Percentiles rank a stretch among this genome's conserved stretches.
Conservation (phyloP, 1,139 yeast genomes). For the Starmera stellimalicola region DNA sequence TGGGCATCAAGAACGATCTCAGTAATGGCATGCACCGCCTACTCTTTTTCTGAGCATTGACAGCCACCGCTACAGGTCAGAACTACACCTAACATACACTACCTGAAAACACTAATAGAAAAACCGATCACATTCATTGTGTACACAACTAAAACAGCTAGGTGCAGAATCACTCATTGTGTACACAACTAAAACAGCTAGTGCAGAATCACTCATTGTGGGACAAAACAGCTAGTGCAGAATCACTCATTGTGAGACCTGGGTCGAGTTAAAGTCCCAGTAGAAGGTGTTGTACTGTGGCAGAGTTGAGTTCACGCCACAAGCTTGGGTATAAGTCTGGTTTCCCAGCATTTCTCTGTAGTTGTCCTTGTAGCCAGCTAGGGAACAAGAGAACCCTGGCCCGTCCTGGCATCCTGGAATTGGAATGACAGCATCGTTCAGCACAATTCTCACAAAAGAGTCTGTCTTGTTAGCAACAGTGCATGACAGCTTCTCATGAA, state of each 20-base stretch:
- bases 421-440: conserved; percentile 57
- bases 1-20: no score
- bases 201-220: no score
- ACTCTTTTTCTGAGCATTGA: no score
- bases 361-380: conserved; percentile 30
- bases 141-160: no score
- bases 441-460: conserved; percentile 40
- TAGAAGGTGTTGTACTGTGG: conserved; percentile 19
- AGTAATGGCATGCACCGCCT: no score
- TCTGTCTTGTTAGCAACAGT: conserved; percentile 20
- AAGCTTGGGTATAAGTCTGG: conserved; percentile 26
- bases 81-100: no score
- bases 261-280: conserved; percentile 17
- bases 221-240: no score
- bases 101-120: no score
- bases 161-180: no score
- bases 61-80: no score
- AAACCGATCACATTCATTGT: no score
- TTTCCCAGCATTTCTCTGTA: conserved; percentile 27
- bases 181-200: no score
- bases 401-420: conserved; percentile 42
- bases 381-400: conserved; percentile 52
- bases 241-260: background rate
- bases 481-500: conserved; percentile 42
- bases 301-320: conserved; percentile 20